These are phyloP conservation scores for Triangularia verruculosa DNA, from an alignment of 2,329 filamentous ascomycete genomes.

Conservation along the genomic window DNA sequence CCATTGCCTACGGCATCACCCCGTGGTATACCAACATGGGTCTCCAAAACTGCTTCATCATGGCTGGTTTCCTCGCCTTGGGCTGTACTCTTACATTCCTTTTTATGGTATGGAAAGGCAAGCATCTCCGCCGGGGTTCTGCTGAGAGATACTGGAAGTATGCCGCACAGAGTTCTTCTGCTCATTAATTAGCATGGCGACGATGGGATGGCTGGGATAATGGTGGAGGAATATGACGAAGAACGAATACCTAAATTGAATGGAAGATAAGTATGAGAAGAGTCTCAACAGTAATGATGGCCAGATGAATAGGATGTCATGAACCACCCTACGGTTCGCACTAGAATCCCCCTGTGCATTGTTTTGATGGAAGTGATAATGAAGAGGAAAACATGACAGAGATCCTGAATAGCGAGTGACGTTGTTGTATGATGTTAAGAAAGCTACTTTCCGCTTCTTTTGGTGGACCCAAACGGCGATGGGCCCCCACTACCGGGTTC, in stretches of 20 bases:
- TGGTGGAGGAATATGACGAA: neutral
- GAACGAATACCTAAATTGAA: neutral
- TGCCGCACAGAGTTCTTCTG: conserved; percentile 11
- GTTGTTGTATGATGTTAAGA: neutral
- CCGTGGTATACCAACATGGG: conserved; percentile 35
- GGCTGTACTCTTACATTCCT: conserved; percentile 23
- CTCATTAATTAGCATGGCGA: neutral
- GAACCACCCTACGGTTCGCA: neutral
- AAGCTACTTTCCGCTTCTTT: neutral
- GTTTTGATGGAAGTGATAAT: neutral
- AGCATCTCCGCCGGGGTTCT: conserved; percentile 16
- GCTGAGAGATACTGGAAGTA: conserved; percentile 20
- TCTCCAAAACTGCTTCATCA: conserved; percentile 35
- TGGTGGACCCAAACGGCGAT: neutral
- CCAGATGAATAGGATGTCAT: neutral
- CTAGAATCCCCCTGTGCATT: neutral
- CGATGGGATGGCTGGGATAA: neutral
- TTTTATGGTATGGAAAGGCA: conserved; percentile 22
- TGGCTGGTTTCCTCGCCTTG: conserved; percentile 32
- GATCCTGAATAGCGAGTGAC: neutral
- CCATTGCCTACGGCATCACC: conserved; percentile 34
- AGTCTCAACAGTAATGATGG: neutral
- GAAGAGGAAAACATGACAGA: neutral
- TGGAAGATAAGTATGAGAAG: neutral
- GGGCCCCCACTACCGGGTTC: neutral